These are phyloP conservation scores for Cucurbita ficifolia DNA, from an alignment of 306 rosid species.

Conservation along the genomic window DNA sequence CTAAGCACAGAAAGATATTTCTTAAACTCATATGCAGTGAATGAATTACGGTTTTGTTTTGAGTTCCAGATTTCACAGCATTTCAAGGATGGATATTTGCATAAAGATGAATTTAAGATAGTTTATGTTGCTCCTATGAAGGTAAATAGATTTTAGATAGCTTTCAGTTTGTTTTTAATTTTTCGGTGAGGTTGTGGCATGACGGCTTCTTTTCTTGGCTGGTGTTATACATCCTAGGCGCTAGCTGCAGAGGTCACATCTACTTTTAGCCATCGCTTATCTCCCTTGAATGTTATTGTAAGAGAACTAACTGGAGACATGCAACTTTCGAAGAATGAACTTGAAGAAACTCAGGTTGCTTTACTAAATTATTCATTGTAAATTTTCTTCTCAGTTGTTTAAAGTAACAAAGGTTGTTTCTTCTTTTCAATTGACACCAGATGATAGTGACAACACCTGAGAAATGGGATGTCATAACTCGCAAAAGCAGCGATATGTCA, in stretches of 20 bases:
- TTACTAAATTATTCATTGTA: conserved; percentile 9
- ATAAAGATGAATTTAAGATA: conserved; percentile 82
- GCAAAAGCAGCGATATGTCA: conserved; percentile 98
- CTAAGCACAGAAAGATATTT: background rate
- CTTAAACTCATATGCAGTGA: conserved; percentile 7
- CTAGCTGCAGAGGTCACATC: conserved; percentile 94
- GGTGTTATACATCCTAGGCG: conserved; percentile 41
- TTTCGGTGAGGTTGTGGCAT: conserved; percentile 5
- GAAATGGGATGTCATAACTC: conserved; percentile 98
- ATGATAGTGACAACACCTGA: conserved; percentile 99
- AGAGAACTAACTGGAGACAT: conserved; percentile 96
- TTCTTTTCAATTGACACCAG: conserved; percentile 24
- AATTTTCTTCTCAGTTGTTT: conserved; percentile 6
- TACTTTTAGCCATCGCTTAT: conserved; percentile 84
- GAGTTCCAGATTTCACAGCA: conserved; percentile 81
- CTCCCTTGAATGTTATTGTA: conserved; percentile 84
- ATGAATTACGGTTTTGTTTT: background rate
- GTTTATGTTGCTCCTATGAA: conserved; percentile 99
- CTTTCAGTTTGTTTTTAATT: background rate
- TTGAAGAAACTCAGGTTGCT: conserved; percentile 91
- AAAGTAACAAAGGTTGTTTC: conserved; percentile 9
- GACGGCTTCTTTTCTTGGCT: background rate
- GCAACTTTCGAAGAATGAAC: conserved; percentile 89
- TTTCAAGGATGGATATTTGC: conserved; percentile 88
- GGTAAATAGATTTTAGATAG: conserved; percentile 25